phyloP scores from a whole-genome alignment of 2,329 filamentous ascomycete genomes.

The Epichloe uncinata region DNA sequence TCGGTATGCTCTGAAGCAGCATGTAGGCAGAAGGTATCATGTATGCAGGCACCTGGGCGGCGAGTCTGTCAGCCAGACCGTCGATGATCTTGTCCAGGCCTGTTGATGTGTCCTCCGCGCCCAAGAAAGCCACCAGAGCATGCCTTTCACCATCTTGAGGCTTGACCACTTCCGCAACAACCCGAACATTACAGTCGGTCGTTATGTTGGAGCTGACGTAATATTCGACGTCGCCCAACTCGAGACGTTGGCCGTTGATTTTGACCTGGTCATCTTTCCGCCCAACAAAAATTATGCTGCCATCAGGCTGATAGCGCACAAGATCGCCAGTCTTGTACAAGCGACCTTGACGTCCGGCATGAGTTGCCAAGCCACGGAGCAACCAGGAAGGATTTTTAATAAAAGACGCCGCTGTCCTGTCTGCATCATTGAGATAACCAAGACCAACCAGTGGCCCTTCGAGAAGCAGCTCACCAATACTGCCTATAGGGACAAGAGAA shows the following conservation, averaged over 20 bases:
- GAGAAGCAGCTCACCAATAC: conserved; percentile 15
- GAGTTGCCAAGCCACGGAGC: conserved; percentile 8
- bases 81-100: neutral
- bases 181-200: neutral
- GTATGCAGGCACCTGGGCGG: conserved; percentile 2
- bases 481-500: conserved; percentile 8
- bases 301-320: conserved; percentile 17
- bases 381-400: conserved; percentile 16
- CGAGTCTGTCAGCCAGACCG: conserved; percentile 1
- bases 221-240: conserved; percentile 6
- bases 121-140: neutral
- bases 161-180: neutral
- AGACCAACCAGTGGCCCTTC: conserved; percentile 13
- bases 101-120: neutral
- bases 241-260: conserved; percentile 28
- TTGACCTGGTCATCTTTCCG: conserved; percentile 43
- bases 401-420: conserved; percentile 9
- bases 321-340: conserved; percentile 15
- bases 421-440: conserved; percentile 12
- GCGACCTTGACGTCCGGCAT: conserved; percentile 9
- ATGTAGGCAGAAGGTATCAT: conserved; percentile 9
- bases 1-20: conserved; percentile 5
- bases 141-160: neutral
- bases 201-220: neutral
- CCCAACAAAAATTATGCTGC: conserved; percentile 23